Base-by-base conservation (phyloP, 2,329 filamentous ascomycete species). In the Pseudogymnoascus sp. region DNA sequence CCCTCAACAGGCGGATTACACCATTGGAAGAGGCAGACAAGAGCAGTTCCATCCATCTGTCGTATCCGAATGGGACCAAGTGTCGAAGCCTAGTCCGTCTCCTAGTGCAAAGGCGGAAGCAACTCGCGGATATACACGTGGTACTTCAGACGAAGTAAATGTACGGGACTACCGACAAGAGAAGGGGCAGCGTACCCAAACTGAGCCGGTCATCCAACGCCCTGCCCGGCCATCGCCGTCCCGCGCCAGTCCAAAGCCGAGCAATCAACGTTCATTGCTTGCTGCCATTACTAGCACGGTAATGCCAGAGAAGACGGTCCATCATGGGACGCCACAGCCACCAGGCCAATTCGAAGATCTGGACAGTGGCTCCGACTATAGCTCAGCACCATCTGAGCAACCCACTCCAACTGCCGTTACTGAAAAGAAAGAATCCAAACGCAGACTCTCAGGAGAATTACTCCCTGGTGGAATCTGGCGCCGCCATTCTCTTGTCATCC, bases 401-500 rank as follows among this genome's bases (percentile, higher is more conserved):
- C 59, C 59, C 19, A 42, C 59, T 1, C 33, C 33, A 2, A 17
- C 15, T 21, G 19, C 15, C 11, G 21, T 9, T n/a, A 4, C 38
- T 26, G 15, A 31, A 61, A 42, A 40, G 26, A n/a, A 17, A 11
- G 26, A 8, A 5, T 26, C 42, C 9, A 57, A 57, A 33, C 50
- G 50, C 28, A 57, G 50, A 7, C 50, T 9, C 5, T 57, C 50
- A 8, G 50, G 50, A 13, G 50, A 57, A 17, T 19, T 57, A 33
- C 50, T 57, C n/a, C 50, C 50, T 57, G 50, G 50, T 57, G 50
- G 50, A 57, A 57, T 57, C n/a, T 57, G 50, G 50, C 50, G 28
- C 9, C 50, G 50, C 1, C 50, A 57, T 33, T 57, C 50, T 19
- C 28, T 57, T 57, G 59, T 61, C 15, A 42, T 61, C 23, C 59